These are phyloP conservation scores for Candida glucosophila DNA, from an alignment of 1,139 yeast species.

Conservation along the genomic window DNA sequence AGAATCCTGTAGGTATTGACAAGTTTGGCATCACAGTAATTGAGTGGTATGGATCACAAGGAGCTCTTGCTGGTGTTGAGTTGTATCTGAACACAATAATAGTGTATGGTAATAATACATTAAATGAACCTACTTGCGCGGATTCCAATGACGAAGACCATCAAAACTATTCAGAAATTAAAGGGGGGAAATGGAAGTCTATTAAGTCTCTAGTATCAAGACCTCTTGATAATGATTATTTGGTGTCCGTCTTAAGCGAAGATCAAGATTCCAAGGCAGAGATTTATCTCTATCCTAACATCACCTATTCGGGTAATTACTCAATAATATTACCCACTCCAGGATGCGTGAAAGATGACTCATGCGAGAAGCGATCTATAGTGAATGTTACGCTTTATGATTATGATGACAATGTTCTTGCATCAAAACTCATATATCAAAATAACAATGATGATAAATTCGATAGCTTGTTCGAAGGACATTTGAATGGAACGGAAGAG, in stretches of 20 bases:
- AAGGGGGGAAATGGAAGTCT: constrained; percentile 26
- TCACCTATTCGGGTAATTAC: constrained; percentile 69
- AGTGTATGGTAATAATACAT: constrained; percentile 64
- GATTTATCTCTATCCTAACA: constrained; percentile 60
- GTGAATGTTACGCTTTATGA: constrained; percentile 66
- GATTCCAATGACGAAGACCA: constrained; percentile 19
- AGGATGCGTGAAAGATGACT: constrained; percentile 64
- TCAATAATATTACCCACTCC: constrained; percentile 73
- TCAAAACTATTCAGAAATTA: constrained; percentile 22
- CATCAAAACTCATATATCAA: constrained; percentile 51
- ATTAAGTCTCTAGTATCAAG: constrained; percentile 13
- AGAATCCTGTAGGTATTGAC: constrained; percentile 56
- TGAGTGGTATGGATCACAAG: constrained; percentile 62
- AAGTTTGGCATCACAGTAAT: constrained; percentile 58
- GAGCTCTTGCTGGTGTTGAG: constrained; percentile 67
- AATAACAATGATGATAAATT: constrained; percentile 74
- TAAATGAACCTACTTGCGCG: constrained; percentile 60
- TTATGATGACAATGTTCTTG: constrained; percentile 35
- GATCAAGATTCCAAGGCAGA: constrained; percentile 21
- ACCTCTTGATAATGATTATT: constrained; percentile 16
- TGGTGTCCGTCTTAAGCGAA: constrained; percentile 16
- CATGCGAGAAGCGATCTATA: constrained; percentile 66
- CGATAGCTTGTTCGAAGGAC: constrained; percentile 69
- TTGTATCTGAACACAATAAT: constrained; percentile 55
- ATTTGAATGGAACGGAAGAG: constrained; percentile 39